Conservation (phyloP, 257 asterid species). For the Echites panduratus region DNA sequence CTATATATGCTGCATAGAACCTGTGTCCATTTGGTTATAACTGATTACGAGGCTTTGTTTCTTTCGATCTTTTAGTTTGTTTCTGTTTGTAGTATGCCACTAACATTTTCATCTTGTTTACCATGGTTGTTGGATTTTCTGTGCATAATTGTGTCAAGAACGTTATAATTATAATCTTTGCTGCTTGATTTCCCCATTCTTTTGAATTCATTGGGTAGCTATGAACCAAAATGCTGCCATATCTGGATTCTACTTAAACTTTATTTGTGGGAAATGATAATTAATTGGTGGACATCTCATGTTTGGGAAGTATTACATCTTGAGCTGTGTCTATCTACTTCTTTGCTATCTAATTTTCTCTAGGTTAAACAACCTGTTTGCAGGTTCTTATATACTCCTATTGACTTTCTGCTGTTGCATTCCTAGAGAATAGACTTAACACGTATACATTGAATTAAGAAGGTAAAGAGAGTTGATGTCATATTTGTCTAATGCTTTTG, state of each 20-base stretch:
- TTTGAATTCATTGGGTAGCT: neutral
- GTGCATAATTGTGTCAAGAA: neutral
- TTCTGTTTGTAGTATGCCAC: neutral
- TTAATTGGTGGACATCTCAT: neutral
- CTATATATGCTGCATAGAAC: too few relatives aligned
- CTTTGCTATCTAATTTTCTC: neutral
- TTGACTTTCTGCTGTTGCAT: neutral
- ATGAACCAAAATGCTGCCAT: neutral
- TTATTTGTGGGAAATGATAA: neutral
- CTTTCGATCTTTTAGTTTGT: neutral
- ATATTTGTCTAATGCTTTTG: neutral
- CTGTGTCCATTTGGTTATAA: too few relatives aligned
- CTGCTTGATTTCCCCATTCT: neutral
- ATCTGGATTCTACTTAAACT: neutral
- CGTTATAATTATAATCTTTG: neutral
- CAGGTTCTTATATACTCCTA: neutral
- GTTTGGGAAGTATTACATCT: neutral
- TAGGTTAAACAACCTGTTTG: neutral
- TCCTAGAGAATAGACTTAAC: neutral
- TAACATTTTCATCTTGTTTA: neutral
- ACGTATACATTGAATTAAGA: neutral
- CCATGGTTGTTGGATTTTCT: neutral
- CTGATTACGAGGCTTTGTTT: neutral
- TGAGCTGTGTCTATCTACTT: neutral
- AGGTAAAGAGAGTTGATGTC: neutral